These are phyloP conservation scores for Cryptosporidium ubiquitum DNA, from an alignment of 169 alveolate species.

Conservation along the genomic window DNA sequence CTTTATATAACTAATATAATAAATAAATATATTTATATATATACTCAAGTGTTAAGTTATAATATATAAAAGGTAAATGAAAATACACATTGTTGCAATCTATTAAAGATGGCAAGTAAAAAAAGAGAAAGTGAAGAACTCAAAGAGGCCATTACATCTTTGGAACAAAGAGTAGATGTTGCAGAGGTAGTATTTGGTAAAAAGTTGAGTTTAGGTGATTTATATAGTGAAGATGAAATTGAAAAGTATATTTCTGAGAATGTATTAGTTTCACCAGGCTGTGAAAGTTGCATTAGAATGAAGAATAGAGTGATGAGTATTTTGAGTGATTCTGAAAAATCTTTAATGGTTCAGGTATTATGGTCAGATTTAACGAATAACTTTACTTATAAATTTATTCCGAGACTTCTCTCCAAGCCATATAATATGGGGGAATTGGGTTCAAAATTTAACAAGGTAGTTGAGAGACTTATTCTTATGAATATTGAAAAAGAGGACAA, in stretches of 20 bases:
- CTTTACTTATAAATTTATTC: slow-evolving; percentile 82
- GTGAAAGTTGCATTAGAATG: slow-evolving; percentile 30
- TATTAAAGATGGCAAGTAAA: not conserved
- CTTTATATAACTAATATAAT: no score
- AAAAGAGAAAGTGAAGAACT: not conserved
- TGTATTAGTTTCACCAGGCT: not conserved
- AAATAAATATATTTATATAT: no score
- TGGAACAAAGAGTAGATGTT: not conserved
- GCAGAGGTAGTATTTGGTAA: not conserved
- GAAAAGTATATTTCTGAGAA: not conserved
- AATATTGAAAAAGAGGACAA: slow-evolving; percentile 69
- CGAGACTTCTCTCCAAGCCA: slow-evolving; percentile 81
- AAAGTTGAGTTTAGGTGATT: not conserved
- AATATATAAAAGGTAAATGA: not conserved
- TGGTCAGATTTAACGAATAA: slow-evolving; percentile 84
- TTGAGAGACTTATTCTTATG: slow-evolving; percentile 30
- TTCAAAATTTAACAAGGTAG: slow-evolving; percentile 63
- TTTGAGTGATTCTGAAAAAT: slow-evolving; percentile 23
- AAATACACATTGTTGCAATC: not conserved
- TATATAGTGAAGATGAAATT: not conserved
- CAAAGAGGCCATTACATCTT: not conserved
- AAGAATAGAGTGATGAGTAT: slow-evolving; percentile 13
- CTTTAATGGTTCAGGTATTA: slow-evolving; percentile 74
- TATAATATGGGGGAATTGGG: slow-evolving; percentile 75
- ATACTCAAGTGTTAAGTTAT: not conserved